A percentile compares a stretch with the other conserved stretches of the same genome.
Evolutionary conservation across 768 basidiomycete genomes (phyloP).

Genomic region (Rubroboletus pulcherrimus): DNA sequence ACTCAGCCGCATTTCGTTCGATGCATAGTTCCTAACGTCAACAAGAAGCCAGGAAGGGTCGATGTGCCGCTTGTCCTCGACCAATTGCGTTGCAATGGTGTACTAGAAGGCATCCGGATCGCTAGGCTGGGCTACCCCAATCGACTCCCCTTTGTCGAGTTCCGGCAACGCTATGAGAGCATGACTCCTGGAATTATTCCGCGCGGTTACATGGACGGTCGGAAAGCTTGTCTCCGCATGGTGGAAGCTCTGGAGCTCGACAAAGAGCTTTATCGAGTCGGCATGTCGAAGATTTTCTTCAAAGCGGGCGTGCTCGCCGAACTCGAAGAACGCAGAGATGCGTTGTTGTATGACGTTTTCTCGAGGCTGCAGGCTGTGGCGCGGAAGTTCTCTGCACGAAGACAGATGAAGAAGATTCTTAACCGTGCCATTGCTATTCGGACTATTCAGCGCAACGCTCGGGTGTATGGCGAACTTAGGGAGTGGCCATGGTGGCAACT

Average conservation of each 20-base stretch:
- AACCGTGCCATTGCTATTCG: conserved; percentile 88
- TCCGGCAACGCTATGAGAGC: conserved; percentile 94
- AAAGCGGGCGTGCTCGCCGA: conserved; percentile 97
- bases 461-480: conserved; percentile 82
- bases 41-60: conserved; percentile 87
- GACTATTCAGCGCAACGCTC: conserved; percentile 91
- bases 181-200: conserved; percentile 92
- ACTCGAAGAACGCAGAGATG: conserved; percentile 88
- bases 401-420: conserved; percentile 92
- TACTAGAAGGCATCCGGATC: conserved; percentile 96
- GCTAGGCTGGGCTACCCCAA: conserved; percentile 97
- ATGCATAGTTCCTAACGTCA: conserved; percentile 92
- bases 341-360: conserved; percentile 85
- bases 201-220: conserved; percentile 95
- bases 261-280: conserved; percentile 79
- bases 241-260: conserved; percentile 87
- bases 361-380: conserved; percentile 83
- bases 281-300: conserved; percentile 98
- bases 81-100: conserved; percentile 97
- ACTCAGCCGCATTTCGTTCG: conserved; percentile 98
- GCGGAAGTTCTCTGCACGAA: conserved; percentile 78
- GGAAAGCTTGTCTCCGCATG: conserved; percentile 90
- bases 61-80: conserved; percentile 95
- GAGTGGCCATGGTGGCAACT: conserved; percentile 99
- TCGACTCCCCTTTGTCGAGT: conserved; percentile 93